These are phyloP conservation scores for Gloeopeniophorella convolvens DNA, from an alignment of 768 basidiomycete genomes.

Conservation along the genomic window DNA sequence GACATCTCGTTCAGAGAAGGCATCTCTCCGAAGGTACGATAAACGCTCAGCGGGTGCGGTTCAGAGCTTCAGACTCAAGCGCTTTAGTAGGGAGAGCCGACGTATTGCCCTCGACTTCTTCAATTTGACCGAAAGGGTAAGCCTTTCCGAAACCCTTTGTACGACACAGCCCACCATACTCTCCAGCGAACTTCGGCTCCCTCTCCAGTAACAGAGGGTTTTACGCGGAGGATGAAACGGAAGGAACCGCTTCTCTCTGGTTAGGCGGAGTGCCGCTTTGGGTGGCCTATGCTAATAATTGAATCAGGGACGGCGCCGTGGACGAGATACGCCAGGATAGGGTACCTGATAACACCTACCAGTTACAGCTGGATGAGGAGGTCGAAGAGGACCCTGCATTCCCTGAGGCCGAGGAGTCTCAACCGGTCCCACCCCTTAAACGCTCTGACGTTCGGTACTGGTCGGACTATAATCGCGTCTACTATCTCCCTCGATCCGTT, in stretches of 20 bases:
- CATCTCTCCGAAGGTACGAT: slow-evolving; percentile 40
- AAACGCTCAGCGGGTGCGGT: neutral
- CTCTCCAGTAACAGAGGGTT: slow-evolving; percentile 39
- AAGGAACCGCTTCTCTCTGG: slow-evolving; percentile 2
- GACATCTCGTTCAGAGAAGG: slow-evolving; percentile 66
- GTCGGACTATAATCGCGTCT: slow-evolving; percentile 64
- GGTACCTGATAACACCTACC: slow-evolving; percentile 51
- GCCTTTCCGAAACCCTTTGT: slow-evolving; percentile 2
- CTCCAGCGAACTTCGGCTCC: slow-evolving; percentile 60
- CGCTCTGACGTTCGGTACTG: slow-evolving; percentile 45
- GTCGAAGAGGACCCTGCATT: slow-evolving; percentile 19
- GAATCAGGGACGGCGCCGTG: slow-evolving; percentile 42
- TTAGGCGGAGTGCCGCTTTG: neutral
- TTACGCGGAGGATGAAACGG: slow-evolving; percentile 29
- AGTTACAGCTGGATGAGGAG: slow-evolving; percentile 35
- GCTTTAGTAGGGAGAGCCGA: slow-evolving; percentile 35
- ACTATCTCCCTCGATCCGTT: slow-evolving; percentile 57
- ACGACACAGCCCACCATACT: neutral
- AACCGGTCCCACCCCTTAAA: slow-evolving; percentile 2
- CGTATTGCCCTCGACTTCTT: slow-evolving; percentile 57
- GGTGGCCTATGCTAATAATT: neutral
- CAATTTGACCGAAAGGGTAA: slow-evolving; percentile 63
- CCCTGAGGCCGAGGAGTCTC: neutral
- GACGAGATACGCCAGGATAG: slow-evolving; percentile 46
- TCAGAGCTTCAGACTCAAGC: slow-evolving; percentile 11